phyloP scores from a whole-genome alignment of 1,284 basidiomycete genomes.

The Schizophyllum amplum region DNA sequence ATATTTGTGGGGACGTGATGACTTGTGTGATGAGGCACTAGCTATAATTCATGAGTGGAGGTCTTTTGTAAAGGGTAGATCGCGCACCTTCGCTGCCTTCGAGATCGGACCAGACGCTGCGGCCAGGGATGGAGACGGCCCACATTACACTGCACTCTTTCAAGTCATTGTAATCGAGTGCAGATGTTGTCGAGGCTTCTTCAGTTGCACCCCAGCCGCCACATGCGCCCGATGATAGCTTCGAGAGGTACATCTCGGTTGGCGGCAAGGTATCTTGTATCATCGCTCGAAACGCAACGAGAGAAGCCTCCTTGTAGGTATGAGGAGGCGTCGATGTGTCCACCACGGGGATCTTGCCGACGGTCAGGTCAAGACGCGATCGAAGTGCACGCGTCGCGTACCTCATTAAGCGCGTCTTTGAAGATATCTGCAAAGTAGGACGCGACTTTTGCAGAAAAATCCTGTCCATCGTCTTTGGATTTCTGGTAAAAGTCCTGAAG shows the following conservation, averaged over 20 bases:
- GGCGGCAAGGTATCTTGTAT: constrained; percentile 73
- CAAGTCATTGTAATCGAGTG: constrained; percentile 41
- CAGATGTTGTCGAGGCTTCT: constrained; percentile 22
- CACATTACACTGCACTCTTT: constrained; percentile 56
- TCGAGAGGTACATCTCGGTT: constrained; percentile 61
- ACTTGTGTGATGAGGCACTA: constrained; percentile 13
- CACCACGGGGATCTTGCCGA: constrained; percentile 42
- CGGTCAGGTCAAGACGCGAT: constrained; percentile 6
- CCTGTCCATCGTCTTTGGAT: constrained; percentile 7
- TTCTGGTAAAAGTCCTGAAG: constrained; percentile 19
- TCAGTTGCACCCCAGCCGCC: constrained; percentile 63
- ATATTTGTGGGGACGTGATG: constrained; percentile 51
- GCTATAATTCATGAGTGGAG: background rate
- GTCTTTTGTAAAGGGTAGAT: constrained; percentile 4
- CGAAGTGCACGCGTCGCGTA: constrained; percentile 16
- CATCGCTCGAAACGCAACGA: constrained; percentile 68
- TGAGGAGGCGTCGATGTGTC: constrained; percentile 38
- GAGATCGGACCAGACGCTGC: constrained; percentile 41
- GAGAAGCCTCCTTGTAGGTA: constrained; percentile 34
- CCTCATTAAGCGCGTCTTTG: constrained; percentile 36
- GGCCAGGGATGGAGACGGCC: constrained; percentile 64
- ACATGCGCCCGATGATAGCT: constrained; percentile 29
- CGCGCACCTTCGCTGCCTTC: constrained; percentile 21
- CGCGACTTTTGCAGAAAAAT: constrained; percentile 40
- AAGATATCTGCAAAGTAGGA: constrained; percentile 42